Percentiles rank a stretch among this genome's conserved stretches.
Evolutionary conservation across 495 filamentous ascomycete species (phyloP).

Genomic region (Aspergillus conjunctus): DNA sequence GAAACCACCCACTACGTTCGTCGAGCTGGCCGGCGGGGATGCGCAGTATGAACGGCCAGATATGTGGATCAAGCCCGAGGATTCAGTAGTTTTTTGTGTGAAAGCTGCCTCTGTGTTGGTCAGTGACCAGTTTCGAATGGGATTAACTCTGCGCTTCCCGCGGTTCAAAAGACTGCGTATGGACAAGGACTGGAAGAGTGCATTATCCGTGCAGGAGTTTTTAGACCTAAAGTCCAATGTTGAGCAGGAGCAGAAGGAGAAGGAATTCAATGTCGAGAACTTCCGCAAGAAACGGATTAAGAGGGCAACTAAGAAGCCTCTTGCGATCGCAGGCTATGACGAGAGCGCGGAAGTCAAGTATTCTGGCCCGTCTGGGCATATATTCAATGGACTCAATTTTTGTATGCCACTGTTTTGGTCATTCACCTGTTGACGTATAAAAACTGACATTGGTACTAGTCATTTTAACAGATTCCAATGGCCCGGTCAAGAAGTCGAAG

Average conservation of each 20-base stretch:
- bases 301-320: conserved; percentile 61
- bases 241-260: conserved; percentile 73
- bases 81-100: conserved; percentile 83
- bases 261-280: conserved; percentile 81
- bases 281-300: conserved; percentile 64
- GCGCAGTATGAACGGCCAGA: conserved; percentile 80
- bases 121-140: conserved; percentile 76
- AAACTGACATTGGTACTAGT: conserved; percentile 38
- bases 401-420: conserved; percentile 50
- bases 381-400: conserved; percentile 80
- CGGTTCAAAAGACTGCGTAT: conserved; percentile 80
- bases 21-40: conserved; percentile 79
- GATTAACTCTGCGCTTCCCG: conserved; percentile 85
- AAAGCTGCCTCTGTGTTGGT: conserved; percentile 82
- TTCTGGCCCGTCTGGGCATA: conserved; percentile 54
- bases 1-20: conserved; percentile 74
- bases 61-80: conserved; percentile 88
- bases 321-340: conserved; percentile 73
- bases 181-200: conserved; percentile 82
- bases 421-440: neutral
- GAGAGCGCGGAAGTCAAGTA: conserved; percentile 52
- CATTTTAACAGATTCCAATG: conserved; percentile 61
- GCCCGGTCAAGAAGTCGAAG: conserved; percentile 70
- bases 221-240: conserved; percentile 67
- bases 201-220: conserved; percentile 78